Evolutionary conservation across 768 basidiomycete genomes (phyloP).

Genomic region (Amyloporia xantha): DNA sequence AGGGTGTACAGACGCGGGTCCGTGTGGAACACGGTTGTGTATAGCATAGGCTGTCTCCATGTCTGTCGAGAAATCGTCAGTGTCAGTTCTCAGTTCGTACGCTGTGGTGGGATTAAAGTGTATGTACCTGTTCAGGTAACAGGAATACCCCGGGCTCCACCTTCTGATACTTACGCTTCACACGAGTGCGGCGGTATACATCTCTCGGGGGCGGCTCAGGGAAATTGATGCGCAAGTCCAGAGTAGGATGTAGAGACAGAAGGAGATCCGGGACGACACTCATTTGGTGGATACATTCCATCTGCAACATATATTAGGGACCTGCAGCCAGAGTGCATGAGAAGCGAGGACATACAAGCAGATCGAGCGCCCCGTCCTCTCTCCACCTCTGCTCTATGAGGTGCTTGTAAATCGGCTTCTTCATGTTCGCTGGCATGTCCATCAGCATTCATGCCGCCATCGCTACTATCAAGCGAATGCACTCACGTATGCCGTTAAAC

Average conservation of each 20-base stretch:
- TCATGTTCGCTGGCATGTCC: slow-evolving; percentile 49
- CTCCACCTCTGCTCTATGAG: slow-evolving; percentile 82
- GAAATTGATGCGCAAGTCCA: slow-evolving; percentile 68
- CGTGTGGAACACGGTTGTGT: slow-evolving; percentile 73
- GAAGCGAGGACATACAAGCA: slow-evolving; percentile 54
- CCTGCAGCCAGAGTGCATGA: background rate
- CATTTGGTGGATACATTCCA: slow-evolving; percentile 93
- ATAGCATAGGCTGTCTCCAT: slow-evolving; percentile 52
- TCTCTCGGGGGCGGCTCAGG: slow-evolving; percentile 29
- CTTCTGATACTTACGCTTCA: slow-evolving; percentile 26
- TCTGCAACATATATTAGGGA: slow-evolving; percentile 46
- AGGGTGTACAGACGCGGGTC: slow-evolving; percentile 82
- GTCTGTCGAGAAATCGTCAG: too few species aligned
- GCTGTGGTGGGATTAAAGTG: background rate
- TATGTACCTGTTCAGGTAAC: slow-evolving; percentile 56
- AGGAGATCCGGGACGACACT: slow-evolving; percentile 84
- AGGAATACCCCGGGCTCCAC: slow-evolving; percentile 72
- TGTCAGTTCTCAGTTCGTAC: slow-evolving; percentile 3
- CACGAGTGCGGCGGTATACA: slow-evolving; percentile 19
- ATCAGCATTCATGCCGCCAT: background rate
- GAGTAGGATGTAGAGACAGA: slow-evolving; percentile 60
- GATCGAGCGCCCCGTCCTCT: slow-evolving; percentile 74
- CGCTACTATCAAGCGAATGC: too few species aligned
- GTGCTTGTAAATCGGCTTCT: slow-evolving; percentile 65
- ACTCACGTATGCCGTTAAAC: slow-evolving; percentile 70